Conservation (phyloP, 2,329 filamentous ascomycete genomes). For the Coniochaeta pulveracea region DNA sequence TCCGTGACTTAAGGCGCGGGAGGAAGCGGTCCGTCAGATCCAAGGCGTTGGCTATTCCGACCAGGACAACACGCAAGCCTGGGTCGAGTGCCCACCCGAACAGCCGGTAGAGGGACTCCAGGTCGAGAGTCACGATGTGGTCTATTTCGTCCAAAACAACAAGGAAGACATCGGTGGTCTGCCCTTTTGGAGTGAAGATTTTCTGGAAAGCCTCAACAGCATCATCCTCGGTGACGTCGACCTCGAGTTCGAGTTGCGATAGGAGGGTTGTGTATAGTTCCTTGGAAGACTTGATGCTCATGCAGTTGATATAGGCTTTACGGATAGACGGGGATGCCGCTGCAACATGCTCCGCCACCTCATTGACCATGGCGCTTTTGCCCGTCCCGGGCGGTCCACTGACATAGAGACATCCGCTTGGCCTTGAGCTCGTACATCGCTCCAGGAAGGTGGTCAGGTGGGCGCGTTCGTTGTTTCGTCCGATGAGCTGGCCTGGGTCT, state of each 20-base stretch:
- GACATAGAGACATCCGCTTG: constrained; percentile 80
- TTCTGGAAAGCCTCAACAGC: constrained; percentile 57
- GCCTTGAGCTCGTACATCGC: constrained; percentile 44
- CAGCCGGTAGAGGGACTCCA: constrained; percentile 83
- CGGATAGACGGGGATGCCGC: constrained; percentile 39
- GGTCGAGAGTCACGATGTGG: constrained; percentile 77
- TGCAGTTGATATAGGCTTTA: constrained; percentile 84
- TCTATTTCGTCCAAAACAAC: constrained; percentile 93
- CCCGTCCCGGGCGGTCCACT: constrained; percentile 93
- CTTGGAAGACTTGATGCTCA: constrained; percentile 82
- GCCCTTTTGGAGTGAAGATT: constrained; percentile 57
- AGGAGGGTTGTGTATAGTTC: constrained; percentile 76
- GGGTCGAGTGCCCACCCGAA: constrained; percentile 91
- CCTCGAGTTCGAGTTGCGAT: constrained; percentile 47
- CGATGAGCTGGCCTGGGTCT: constrained; percentile 63
- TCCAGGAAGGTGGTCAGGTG: constrained; percentile 61
- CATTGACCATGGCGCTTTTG: constrained; percentile 86
- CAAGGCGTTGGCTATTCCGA: constrained; percentile 92
- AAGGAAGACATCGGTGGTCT: constrained; percentile 52
- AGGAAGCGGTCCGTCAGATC: constrained; percentile 93
- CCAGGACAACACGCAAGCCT: constrained; percentile 66
- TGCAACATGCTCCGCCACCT: constrained; percentile 55
- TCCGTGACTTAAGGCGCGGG: constrained; percentile 83
- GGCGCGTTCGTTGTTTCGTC: constrained; percentile 57
- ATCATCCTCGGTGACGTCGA: constrained; percentile 51